Conservation (phyloP, 2,329 filamentous ascomycete genomes). For the Annulohypoxylon truncatum region DNA sequence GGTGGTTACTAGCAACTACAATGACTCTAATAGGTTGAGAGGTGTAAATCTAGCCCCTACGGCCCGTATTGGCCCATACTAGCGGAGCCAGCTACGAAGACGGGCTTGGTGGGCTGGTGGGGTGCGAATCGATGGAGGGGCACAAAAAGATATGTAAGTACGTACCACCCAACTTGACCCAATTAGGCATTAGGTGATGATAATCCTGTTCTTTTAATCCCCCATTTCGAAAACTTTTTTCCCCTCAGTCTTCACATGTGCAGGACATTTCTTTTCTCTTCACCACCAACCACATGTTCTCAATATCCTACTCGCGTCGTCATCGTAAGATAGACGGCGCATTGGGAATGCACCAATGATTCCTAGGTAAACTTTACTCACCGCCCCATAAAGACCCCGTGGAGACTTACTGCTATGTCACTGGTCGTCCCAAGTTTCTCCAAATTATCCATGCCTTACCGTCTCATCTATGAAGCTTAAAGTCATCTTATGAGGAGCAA, state of each 20-base stretch:
- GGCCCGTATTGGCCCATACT: not conserved
- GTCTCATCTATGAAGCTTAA: not conserved
- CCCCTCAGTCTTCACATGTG: not conserved
- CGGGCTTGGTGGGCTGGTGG: not conserved
- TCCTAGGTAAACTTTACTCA: constrained; percentile 13
- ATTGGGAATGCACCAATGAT: constrained; percentile 16
- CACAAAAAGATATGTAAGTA: not conserved
- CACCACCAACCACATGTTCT: not conserved
- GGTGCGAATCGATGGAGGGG: constrained; percentile 23
- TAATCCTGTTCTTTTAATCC: not conserved
- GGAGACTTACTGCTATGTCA: constrained; percentile 8
- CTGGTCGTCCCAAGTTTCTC: constrained; percentile 1
- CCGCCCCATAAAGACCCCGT: constrained; percentile 6
- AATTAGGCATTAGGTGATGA: constrained; percentile 20
- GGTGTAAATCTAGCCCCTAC: not conserved
- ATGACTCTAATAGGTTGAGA: not conserved
- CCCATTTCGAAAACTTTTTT: constrained; percentile 15
- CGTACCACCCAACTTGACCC: not conserved
- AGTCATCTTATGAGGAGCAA: not conserved
- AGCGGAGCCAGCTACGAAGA: not conserved
- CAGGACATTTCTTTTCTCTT: not conserved
- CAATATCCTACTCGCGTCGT: not conserved
- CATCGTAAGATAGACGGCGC: constrained; percentile 18
- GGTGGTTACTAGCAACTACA: not conserved
- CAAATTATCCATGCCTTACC: not conserved